phyloP scores from a whole-genome alignment of 257 asterid species.

The Nyctanthes arbortristis region DNA sequence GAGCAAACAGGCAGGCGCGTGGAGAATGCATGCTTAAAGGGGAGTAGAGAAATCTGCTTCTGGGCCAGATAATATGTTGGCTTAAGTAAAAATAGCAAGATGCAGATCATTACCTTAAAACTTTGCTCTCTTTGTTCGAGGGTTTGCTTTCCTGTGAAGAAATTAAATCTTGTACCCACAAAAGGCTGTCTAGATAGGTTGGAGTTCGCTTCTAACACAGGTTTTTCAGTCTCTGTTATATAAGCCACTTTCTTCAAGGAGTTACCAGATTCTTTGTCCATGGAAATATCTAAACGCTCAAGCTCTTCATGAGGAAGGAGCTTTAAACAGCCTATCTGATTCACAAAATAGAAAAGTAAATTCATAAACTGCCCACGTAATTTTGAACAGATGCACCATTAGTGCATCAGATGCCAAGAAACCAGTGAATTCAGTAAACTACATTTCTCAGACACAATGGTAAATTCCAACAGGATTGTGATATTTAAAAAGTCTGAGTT shows the following conservation, averaged over 20 bases:
- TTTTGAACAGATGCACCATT: too few relatives aligned
- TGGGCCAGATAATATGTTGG: constrained; percentile 1
- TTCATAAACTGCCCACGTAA: too few relatives aligned
- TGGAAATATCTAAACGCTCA: constrained; percentile 66
- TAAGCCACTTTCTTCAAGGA: constrained; percentile 60
- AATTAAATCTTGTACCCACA: constrained; percentile 65
- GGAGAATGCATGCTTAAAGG: constrained; percentile 12
- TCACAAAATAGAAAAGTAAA: constrained; percentile 20
- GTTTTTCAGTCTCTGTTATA: constrained; percentile 42
- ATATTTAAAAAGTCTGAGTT: neutral
- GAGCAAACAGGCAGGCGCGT: neutral
- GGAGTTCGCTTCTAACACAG: constrained; percentile 33
- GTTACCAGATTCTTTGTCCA: constrained; percentile 35
- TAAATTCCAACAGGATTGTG: neutral
- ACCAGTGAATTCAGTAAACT: neutral
- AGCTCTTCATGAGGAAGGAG: constrained; percentile 84
- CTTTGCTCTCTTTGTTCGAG: constrained; percentile 73
- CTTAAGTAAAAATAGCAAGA: constrained; percentile 10
- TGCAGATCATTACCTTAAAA: constrained; percentile 58
- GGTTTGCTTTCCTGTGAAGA: constrained; percentile 91
- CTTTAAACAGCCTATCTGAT: constrained; percentile 69
- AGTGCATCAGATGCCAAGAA: constrained; percentile 6
- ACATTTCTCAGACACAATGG: constrained; percentile 3
- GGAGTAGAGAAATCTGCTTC: neutral
- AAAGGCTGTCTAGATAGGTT: constrained; percentile 42